Percentiles rank a stretch among this genome's conserved stretches.
Conservation (phyloP, 805 yeast species). For the Zygosaccharomyces lentus region DNA sequence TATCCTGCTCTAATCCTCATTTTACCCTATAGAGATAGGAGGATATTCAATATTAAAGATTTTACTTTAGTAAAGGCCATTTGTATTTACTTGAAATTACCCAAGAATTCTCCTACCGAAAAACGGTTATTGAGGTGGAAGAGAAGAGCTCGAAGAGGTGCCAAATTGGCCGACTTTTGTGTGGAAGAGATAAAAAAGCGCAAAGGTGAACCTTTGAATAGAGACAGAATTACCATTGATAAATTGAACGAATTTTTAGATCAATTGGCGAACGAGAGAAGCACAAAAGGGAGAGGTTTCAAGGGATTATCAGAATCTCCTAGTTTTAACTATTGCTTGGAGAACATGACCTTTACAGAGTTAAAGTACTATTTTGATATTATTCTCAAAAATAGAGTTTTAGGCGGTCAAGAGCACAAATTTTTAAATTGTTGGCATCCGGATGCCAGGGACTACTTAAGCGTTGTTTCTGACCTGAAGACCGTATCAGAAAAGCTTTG, state of each 20-base stretch:
- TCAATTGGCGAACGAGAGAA: constrained; percentile 36
- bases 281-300: constrained; percentile 17
- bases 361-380: constrained; percentile 65
- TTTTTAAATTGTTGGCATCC: constrained; percentile 70
- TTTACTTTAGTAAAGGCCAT: constrained; percentile 49
- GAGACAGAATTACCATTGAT: constrained; percentile 41
- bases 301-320: constrained; percentile 25
- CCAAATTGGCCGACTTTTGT: constrained; percentile 45
- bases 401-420: constrained; percentile 57
- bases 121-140: constrained; percentile 47
- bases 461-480: constrained; percentile 61
- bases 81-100: constrained; percentile 51
- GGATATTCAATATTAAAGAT: constrained; percentile 64
- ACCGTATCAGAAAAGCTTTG: constrained; percentile 54
- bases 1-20: constrained; percentile 61
- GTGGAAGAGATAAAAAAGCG: constrained; percentile 44
- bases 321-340: constrained; percentile 48
- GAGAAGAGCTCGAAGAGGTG: constrained; percentile 41
- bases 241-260: constrained; percentile 49
- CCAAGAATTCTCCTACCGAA: constrained; percentile 59
- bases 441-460: constrained; percentile 61
- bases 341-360: constrained; percentile 55
- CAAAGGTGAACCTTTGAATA: constrained; percentile 42
- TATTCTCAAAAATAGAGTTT: constrained; percentile 53
- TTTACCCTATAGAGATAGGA: constrained; percentile 59